Base-by-base conservation (phyloP, 2,329 filamentous ascomycete genomes). In the Sphaerulina vaccinii region DNA sequence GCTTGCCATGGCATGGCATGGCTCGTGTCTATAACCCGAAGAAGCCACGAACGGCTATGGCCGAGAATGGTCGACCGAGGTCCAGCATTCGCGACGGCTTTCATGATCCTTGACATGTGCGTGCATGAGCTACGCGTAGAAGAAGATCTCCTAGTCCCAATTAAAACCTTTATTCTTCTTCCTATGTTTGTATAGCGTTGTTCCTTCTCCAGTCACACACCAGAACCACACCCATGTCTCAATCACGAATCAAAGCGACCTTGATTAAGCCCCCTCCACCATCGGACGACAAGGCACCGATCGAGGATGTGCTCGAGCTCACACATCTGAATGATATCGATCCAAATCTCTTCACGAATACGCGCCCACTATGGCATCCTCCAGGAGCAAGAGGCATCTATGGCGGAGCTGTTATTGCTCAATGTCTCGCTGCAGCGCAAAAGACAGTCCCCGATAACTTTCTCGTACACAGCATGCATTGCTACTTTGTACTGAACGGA, bases 401-500 rank as follows among this genome's bases (percentile, higher is more conserved):
- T 66, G 93, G 93, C 68, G 93, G 93, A 66, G 85, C 88, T 51
- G 90, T 95, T 32, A 96, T 99, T 62, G 91, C 92, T 41, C 92
- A 97, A 78, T 91, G 82, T 65, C 85, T 96, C 21, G 81, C 87
- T 39, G 90, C 93, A 1, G 93, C 90, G 19, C 90, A 96, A 71
- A 83, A 84, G 66, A 99, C 93, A 7, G 88, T 99, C 2, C 86
- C 87, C 0, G 70, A 77, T 21, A 79, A 88, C 68, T 96, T 96
- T 72, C 81, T 85, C 54, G 84, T 93, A 43, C 93, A 99, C 77
- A 92, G 87, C 67, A 96, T 95, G 87, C 93, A 99, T 79, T 97
- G 93, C 81, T 99, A 97, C 77, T 99, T 99, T 71, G 85, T 99
- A 27, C 84, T 97, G 1, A 91, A 92, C 3, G 93, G 93, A 22